Conservation (phyloP, 2,329 filamentous ascomycete species). For the Teratosphaeria gauchensis region DNA sequence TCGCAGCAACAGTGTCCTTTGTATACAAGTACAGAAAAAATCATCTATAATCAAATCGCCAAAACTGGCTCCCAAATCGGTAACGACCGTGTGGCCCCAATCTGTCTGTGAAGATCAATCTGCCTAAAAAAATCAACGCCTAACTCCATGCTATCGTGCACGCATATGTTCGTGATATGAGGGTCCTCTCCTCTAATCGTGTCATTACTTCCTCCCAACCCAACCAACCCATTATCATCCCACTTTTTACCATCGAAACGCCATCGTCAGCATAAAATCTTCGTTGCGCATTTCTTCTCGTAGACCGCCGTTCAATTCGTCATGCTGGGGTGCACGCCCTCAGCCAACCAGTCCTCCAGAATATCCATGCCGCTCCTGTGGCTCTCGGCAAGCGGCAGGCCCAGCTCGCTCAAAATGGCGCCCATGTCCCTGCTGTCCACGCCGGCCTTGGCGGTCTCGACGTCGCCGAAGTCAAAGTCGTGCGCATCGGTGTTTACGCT, state of each 20-base stretch:
- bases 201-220: not conserved
- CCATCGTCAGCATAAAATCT: not conserved
- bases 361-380: not conserved
- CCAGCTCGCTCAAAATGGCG: not conserved
- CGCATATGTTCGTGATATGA: not conserved
- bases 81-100: not conserved
- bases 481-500: constrained; percentile 15
- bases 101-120: not conserved
- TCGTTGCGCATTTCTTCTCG: not conserved
- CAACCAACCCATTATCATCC: not conserved
- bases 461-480: not conserved
- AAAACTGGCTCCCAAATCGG: not conserved
- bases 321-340: not conserved
- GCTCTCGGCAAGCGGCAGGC: not conserved
- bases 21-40: not conserved
- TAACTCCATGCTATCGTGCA: not conserved
- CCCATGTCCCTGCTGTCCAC: not conserved
- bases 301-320: not conserved
- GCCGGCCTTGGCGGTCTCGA: not conserved
- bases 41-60: not conserved
- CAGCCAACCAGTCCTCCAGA: not conserved
- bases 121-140: not conserved
- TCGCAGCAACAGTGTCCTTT: not conserved
- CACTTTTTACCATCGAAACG: not conserved
- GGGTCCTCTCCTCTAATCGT: not conserved